These are phyloP conservation scores for Auricularia sp. DNA, from an alignment of 768 basidiomycete genomes.

Conservation along the genomic window DNA sequence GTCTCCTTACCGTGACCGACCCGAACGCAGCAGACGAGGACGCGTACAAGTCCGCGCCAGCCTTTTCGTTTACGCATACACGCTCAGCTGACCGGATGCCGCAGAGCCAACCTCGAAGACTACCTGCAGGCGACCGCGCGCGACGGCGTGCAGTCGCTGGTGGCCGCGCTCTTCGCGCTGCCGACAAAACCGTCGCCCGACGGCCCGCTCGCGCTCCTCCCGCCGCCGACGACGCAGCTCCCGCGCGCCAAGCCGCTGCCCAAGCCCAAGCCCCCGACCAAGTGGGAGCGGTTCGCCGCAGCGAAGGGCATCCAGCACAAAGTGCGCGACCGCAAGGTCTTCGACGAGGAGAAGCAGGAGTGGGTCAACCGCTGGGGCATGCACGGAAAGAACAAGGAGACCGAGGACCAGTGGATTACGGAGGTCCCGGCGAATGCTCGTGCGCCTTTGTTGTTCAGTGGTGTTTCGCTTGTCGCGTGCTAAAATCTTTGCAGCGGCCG, in stretches of 20 bases:
- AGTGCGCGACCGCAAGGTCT: conserved; percentile 67
- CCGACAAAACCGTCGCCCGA: conserved; percentile 67
- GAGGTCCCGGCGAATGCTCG: conserved; percentile 84
- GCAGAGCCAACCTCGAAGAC: conserved; percentile 60
- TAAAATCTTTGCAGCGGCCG: conserved; percentile 43
- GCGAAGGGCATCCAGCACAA: conserved; percentile 87
- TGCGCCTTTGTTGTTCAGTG: conserved; percentile 28
- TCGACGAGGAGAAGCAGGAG: conserved; percentile 91
- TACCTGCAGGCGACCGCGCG: conserved; percentile 72
- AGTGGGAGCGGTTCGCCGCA: conserved; percentile 93
- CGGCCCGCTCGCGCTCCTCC: conserved; percentile 77
- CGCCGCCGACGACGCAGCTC: conserved; percentile 62
- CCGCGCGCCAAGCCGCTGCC: conserved; percentile 91
- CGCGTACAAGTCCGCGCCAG: conserved; percentile 56
- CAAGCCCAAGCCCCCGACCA: conserved; percentile 84
- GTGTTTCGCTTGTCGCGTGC: background rate
- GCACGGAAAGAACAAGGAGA: conserved; percentile 79
- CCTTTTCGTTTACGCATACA: background rate
- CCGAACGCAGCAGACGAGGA: conserved; percentile 78
- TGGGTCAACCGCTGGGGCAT: conserved; percentile 90
- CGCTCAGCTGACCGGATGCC: background rate
- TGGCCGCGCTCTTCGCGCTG: conserved; percentile 71
- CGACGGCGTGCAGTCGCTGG: conserved; percentile 72
- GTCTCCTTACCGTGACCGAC: conserved; percentile 79
- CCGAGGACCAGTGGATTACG: conserved; percentile 82